phyloP scores from a whole-genome alignment of 371 early-diverging fungal species.

The Mortierella sp. region DNA sequence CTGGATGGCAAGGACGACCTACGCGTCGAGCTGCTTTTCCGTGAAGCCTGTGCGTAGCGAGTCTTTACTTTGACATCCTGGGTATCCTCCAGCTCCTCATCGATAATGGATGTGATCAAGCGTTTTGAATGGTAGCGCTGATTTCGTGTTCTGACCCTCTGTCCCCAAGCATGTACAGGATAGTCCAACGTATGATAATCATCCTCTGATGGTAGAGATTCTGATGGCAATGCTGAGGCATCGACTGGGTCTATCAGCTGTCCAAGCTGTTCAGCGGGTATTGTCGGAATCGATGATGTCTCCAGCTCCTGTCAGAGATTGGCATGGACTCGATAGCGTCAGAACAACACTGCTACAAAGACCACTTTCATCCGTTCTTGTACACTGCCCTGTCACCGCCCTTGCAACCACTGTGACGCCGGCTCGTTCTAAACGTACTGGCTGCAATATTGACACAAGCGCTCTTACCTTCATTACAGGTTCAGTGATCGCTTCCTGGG shows the following conservation, averaged over 20 bases:
- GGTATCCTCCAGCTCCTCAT: neutral
- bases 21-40: neutral
- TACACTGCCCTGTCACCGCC: too few relatives aligned
- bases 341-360: too few relatives aligned
- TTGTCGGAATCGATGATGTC: too few relatives aligned
- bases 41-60: neutral
- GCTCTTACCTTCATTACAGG: too few relatives aligned
- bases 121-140: neutral
- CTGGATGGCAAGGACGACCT: too few relatives aligned
- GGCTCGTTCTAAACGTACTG: too few relatives aligned
- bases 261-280: neutral
- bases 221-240: neutral
- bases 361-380: too few relatives aligned
- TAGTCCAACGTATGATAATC: conserved; percentile 4
- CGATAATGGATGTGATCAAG: conserved; percentile 11
- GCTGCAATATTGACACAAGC: too few relatives aligned
- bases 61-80: neutral
- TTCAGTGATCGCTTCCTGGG: too few relatives aligned
- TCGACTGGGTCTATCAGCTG: neutral
- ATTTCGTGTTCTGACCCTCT: neutral
- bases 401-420: too few relatives aligned
- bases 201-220: neutral
- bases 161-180: conserved; percentile 14
- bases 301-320: too few relatives aligned
- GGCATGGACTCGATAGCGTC: too few relatives aligned